Evolutionary conservation across 1,284 basidiomycete species (phyloP).

Genomic region (Crepidotus sp.): DNA sequence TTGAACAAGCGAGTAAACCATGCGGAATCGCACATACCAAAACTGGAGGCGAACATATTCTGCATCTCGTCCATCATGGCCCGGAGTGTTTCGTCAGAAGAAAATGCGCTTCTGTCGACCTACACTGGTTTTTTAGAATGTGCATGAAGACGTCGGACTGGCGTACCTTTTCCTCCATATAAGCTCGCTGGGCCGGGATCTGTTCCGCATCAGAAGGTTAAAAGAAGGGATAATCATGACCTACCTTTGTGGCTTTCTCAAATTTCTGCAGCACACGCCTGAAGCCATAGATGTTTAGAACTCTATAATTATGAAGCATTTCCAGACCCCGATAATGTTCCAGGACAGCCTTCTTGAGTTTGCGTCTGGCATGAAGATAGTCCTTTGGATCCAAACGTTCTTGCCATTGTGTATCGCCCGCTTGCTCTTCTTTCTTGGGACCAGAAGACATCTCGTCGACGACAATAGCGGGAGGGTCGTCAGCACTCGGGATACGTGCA

Average conservation of each 20-base stretch:
- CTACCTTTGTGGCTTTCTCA: slow-evolving; percentile 74
- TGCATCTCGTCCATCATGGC: slow-evolving; percentile 70
- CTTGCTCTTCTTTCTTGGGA: not conserved
- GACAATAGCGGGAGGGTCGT: not conserved
- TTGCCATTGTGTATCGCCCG: not conserved
- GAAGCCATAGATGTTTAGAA: slow-evolving; percentile 85
- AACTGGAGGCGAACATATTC: slow-evolving; percentile 61
- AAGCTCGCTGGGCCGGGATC: slow-evolving; percentile 59
- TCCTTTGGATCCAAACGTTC: slow-evolving; percentile 55
- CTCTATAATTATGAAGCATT: slow-evolving; percentile 80
- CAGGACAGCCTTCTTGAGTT: slow-evolving; percentile 72
- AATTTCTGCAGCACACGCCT: slow-evolving; percentile 90
- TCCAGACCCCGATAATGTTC: slow-evolving; percentile 84
- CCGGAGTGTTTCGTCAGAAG: slow-evolving; percentile 54
- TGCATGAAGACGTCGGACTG: not conserved
- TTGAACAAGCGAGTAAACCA: slow-evolving; percentile 4
- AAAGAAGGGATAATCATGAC: slow-evolving; percentile 18
- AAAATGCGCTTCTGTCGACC: slow-evolving; percentile 57
- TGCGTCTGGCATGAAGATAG: slow-evolving; percentile 76
- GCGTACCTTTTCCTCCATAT: slow-evolving; percentile 63
- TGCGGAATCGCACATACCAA: slow-evolving; percentile 38
- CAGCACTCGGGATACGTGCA: not conserved
- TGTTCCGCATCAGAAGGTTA: slow-evolving; percentile 19
- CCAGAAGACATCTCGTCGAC: slow-evolving; percentile 2
- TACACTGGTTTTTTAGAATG: slow-evolving; percentile 21